Percentiles rank a stretch among this genome's conserved stretches.
These are phyloP conservation scores for Lactarius quietus DNA, from an alignment of 768 basidiomycete species.

Conservation along the genomic window DNA sequence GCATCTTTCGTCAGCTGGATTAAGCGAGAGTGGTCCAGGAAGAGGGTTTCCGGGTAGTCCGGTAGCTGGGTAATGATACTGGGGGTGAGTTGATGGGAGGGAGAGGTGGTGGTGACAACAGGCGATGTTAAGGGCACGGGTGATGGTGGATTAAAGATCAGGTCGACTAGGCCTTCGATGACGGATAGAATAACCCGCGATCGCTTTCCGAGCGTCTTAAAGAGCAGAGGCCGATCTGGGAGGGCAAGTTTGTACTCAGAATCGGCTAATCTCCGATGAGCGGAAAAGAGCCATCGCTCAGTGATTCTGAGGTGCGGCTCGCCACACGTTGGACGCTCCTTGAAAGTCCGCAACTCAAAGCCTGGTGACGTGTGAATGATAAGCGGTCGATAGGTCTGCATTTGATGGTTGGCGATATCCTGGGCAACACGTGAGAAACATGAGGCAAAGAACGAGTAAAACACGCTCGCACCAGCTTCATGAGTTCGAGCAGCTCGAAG, in stretches of 20 bases:
- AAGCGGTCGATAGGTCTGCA: conserved; percentile 89
- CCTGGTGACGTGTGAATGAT: conserved; percentile 74
- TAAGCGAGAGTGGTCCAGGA: conserved; percentile 74
- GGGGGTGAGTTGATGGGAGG: conserved; percentile 29
- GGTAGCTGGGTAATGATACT: conserved; percentile 36
- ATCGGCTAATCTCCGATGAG: conserved; percentile 20
- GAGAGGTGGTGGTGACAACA: conserved; percentile 32
- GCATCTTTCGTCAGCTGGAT: conserved; percentile 65
- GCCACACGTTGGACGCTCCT: conserved; percentile 44
- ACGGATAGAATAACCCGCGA: conserved; percentile 28
- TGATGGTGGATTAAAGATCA: conserved; percentile 57
- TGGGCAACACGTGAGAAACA: conserved; percentile 36
- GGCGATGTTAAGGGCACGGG: conserved; percentile 35
- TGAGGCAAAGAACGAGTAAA: conserved; percentile 16
- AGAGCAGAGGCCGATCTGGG: conserved; percentile 44
- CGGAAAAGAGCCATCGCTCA: conserved; percentile 25
- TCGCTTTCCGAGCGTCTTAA: conserved; percentile 24
- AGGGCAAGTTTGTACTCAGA: conserved; percentile 28
- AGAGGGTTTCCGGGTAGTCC: conserved; percentile 71
- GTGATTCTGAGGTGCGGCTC: conserved; percentile 26
- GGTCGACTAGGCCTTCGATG: conserved; percentile 58
- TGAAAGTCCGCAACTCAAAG: conserved; percentile 77
- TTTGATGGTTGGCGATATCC: conserved; percentile 97
- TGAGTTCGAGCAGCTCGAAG: conserved; percentile 88
- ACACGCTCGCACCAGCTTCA: conserved; percentile 76